phyloP scores from a whole-genome alignment of 805 yeast species.

The Candida wancherniae region DNA sequence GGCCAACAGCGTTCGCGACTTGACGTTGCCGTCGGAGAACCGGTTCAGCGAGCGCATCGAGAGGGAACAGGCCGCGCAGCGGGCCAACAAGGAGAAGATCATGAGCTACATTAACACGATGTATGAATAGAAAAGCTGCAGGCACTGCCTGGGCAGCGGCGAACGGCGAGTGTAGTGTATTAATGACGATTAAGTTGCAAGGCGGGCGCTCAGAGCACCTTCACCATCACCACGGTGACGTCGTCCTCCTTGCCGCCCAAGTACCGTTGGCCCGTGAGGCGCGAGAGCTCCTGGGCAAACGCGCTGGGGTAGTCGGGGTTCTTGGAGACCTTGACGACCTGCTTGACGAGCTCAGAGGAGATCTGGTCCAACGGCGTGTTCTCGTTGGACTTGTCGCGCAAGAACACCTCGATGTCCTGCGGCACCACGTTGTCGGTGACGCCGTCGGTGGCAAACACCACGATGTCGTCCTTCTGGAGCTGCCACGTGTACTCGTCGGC shows the following conservation, averaged over 20 bases:
- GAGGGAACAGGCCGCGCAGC: conserved; percentile 46
- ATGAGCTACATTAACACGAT: conserved; percentile 49
- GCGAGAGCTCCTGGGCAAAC: conserved; percentile 72
- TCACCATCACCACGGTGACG: conserved; percentile 74
- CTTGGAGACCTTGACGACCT: conserved; percentile 64
- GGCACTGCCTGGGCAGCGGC: no score
- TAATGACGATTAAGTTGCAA: no score
- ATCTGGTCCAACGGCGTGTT: conserved; percentile 36
- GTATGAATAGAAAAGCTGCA: conserved; percentile 13
- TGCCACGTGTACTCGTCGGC: conserved; percentile 67
- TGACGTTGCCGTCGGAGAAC: conserved; percentile 50
- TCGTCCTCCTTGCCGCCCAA: conserved; percentile 96
- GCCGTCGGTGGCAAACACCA: conserved; percentile 90
- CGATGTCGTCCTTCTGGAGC: conserved; percentile 65
- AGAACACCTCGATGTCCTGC: conserved; percentile 64
- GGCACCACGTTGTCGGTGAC: conserved; percentile 78
- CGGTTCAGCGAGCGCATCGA: conserved; percentile 50
- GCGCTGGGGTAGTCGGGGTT: conserved; percentile 78
- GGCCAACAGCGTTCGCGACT: conserved; percentile 45
- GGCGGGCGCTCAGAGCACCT: conserved; percentile 33
- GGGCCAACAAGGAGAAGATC: conserved; percentile 52
- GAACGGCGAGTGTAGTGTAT: no score
- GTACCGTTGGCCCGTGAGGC: conserved; percentile 61
- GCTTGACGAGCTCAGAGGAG: conserved; percentile 53
- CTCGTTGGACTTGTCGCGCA: conserved; percentile 48